These are phyloP conservation scores for Neurospora sp. DNA, from an alignment of 495 filamentous ascomycete species.

Conservation along the genomic window DNA sequence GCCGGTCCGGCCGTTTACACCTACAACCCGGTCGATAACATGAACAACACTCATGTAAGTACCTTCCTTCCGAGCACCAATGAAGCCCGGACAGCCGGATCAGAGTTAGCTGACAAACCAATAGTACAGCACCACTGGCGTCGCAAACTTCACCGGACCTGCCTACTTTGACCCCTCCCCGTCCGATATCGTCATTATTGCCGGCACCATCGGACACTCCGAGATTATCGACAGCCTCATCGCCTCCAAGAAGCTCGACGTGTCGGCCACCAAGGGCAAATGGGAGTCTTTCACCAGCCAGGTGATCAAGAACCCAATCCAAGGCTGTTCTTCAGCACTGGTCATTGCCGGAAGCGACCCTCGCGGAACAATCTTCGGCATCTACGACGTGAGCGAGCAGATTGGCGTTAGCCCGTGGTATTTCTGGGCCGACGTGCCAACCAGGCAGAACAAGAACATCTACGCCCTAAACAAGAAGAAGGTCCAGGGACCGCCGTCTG, in stretches of 20 bases:
- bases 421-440: conserved; percentile 62
- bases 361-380: conserved; percentile 60
- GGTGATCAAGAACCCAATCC: conserved; percentile 49
- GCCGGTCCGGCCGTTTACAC: conserved; percentile 27
- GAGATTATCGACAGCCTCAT: conserved; percentile 48
- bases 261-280: conserved; percentile 43
- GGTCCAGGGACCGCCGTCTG: conserved; percentile 49
- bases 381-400: conserved; percentile 66
- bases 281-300: conserved; percentile 62
- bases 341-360: conserved; percentile 62
- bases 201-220: conserved; percentile 58
- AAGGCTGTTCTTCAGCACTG: conserved; percentile 47
- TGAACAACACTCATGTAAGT: conserved; percentile 38
- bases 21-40: conserved; percentile 34
- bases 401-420: conserved; percentile 73
- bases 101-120: not conserved
- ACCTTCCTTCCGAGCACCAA: not conserved
- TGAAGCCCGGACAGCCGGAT: not conserved
- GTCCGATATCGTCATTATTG: conserved; percentile 49
- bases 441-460: conserved; percentile 42
- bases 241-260: conserved; percentile 43
- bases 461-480: conserved; percentile 44
- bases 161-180: conserved; percentile 34
- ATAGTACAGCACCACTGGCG: conserved; percentile 35
- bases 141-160: conserved; percentile 34